phyloP scores from a whole-genome alignment of 2,329 filamentous ascomycete species.

The Byssothecium circinans region DNA sequence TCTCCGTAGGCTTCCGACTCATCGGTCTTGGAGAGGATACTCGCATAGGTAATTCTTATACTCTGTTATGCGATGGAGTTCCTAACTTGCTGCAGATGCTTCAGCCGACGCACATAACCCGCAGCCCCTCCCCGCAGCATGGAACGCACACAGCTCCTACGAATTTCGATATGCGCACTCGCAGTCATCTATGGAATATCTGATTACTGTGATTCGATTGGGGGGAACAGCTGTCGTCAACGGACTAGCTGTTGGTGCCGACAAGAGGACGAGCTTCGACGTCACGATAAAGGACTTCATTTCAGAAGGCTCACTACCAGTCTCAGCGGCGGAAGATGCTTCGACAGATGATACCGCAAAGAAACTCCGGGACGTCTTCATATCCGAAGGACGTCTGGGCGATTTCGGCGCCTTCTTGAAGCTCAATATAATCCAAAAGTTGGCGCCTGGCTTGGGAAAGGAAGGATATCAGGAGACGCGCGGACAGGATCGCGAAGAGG shows the following conservation, averaged over 20 bases:
- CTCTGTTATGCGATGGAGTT: neutral
- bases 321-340: constrained; percentile 52
- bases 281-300: constrained; percentile 74
- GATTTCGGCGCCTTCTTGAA: constrained; percentile 73
- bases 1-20: constrained; percentile 76
- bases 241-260: constrained; percentile 76
- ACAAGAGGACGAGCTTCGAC: constrained; percentile 79
- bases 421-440: constrained; percentile 77
- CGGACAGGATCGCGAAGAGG: constrained; percentile 27
- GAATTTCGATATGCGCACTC: constrained; percentile 85
- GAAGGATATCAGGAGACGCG: constrained; percentile 71
- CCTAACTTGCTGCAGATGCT: constrained; percentile 48
- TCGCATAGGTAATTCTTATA: constrained; percentile 60
- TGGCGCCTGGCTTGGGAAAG: constrained; percentile 75
- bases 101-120: constrained; percentile 59
- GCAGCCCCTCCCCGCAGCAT: constrained; percentile 70
- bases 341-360: constrained; percentile 49
- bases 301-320: constrained; percentile 61
- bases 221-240: constrained; percentile 83
- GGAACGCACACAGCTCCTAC: constrained; percentile 75
- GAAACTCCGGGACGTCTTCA: constrained; percentile 64
- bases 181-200: constrained; percentile 81
- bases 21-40: constrained; percentile 84
- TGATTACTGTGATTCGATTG: constrained; percentile 79
- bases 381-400: constrained; percentile 68